These are phyloP conservation scores for Podaxis sp. DNA, from an alignment of 768 basidiomycete species.

Conservation along the genomic window DNA sequence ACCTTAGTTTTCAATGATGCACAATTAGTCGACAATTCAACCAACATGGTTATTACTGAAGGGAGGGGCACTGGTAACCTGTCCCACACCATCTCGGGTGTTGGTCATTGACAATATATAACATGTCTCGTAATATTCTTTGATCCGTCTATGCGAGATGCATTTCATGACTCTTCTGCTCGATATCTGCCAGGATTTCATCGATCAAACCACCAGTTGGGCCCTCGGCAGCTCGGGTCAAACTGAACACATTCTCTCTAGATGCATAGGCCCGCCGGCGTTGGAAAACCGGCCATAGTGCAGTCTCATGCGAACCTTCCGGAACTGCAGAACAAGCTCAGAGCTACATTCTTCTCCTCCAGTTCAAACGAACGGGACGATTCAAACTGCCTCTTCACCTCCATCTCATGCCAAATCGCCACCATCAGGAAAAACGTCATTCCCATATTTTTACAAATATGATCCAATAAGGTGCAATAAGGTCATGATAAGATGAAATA, in stretches of 20 bases:
- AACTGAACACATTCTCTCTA: neutral
- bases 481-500: no score
- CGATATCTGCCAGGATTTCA: neutral
- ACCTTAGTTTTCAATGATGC: neutral
- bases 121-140: neutral
- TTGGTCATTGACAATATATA: neutral
- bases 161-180: neutral
- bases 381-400: neutral
- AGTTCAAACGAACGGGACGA: neutral
- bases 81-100: neutral
- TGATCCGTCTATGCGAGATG: neutral
- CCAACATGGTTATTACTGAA: neutral
- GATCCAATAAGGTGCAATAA: no score
- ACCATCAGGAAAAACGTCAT: neutral
- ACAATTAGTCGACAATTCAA: neutral
- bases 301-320: neutral
- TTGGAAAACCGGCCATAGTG: slow-evolving; percentile 1
- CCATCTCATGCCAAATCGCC: slow-evolving; percentile 4
- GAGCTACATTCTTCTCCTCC: slow-evolving; percentile 8
- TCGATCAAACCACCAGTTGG: neutral
- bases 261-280: slow-evolving; percentile 4
- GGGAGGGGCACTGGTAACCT: neutral
- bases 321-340: neutral
- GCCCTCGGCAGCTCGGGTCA: neutral
- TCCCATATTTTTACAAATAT: no score